Evolutionary conservation across 331 rosid species (phyloP).

Genomic region (Pyrus hybrid): DNA sequence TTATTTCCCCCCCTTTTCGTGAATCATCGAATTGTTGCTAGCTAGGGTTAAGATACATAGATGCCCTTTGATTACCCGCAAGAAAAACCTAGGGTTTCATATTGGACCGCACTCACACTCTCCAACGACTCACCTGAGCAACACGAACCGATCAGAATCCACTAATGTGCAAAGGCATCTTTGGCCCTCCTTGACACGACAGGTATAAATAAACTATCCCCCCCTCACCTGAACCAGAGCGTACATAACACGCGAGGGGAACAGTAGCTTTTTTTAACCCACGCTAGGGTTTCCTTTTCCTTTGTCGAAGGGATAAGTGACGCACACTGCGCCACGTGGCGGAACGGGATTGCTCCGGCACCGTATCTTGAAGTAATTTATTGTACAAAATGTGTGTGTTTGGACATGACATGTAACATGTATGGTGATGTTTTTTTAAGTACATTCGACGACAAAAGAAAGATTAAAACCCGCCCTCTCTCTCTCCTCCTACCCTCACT

Average conservation of each 20-base stretch:
- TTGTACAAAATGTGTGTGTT: conserved; percentile 8
- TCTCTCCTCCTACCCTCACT: conserved; percentile 13
- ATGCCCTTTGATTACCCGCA: conserved; percentile 20
- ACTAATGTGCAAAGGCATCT: conserved; percentile 61
- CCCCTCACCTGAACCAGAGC: conserved; percentile 16
- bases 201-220: conserved; percentile 30
- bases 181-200: conserved; percentile 60
- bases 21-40: conserved; percentile 2
- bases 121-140: neutral
- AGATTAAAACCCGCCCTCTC: conserved; percentile 26
- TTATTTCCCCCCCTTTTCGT: neutral
- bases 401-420: conserved; percentile 27
- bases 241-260: conserved; percentile 37
- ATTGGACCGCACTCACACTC: conserved; percentile 15
- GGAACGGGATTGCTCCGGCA: neutral
- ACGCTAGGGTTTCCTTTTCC: conserved; percentile 67
- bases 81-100: conserved; percentile 59
- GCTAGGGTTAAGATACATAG: conserved; percentile 47
- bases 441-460: conserved; percentile 28
- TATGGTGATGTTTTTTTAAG: conserved; percentile 17
- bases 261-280: conserved; percentile 7
- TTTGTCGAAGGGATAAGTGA: conserved; percentile 37
- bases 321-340: conserved; percentile 44
- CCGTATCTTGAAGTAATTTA: conserved; percentile 17
- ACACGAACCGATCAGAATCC: conserved; percentile 42